Base-by-base conservation (phyloP, 768 basidiomycete genomes). In the Lactifluus hygrophoroides region DNA sequence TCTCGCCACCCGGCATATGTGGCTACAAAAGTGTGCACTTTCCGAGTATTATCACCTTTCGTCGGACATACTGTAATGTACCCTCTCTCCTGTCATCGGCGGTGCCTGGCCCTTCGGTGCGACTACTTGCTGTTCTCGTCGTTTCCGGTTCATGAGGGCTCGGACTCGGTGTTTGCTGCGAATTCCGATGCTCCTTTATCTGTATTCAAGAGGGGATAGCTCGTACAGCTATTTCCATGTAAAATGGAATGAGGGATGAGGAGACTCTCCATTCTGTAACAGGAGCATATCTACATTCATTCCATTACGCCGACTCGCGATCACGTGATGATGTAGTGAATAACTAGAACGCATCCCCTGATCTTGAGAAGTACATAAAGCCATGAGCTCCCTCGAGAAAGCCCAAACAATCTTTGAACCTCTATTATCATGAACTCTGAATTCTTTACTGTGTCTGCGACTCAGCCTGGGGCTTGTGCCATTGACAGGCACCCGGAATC, bases 341-440 rank as follows among this genome's bases (percentile, higher is more conserved):
- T 14, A 23, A 11, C 17, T 5, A 16, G 27, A n/a, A 28, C 8
- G n/a, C 6, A 25, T 14, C 54, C 59, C 59, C 59, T 60, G 37
- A 60, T 37, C 45, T 56, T 23, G 42, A 50, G 23, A 45, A 44
- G 9, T 51, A 56, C 49, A 51, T 60, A 56, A 51, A 56, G 42
- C 49, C 48, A 50, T 50, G 42, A n/a, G 0, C 44, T 43, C 43
- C 37, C 35, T 30, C 27, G 27, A 27, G 19, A 4, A 28, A 21
- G 34, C 13, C 16, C n/a, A 50, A 23, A 4, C 3, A 54, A 10
- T 13, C 11, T 49, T 44, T 34, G 38, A 14, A 14, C 27, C 11
- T 34, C 30, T 5, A 44, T n/a, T 3, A 37, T 3, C 47, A 54
- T 28, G 35, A 42, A 42, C 13, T 19, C 51, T 30, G 11, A 14